Evolutionary conservation across 2,329 filamentous ascomycete species (phyloP).

Genomic region (Aspergillus novoparasiticus): DNA sequence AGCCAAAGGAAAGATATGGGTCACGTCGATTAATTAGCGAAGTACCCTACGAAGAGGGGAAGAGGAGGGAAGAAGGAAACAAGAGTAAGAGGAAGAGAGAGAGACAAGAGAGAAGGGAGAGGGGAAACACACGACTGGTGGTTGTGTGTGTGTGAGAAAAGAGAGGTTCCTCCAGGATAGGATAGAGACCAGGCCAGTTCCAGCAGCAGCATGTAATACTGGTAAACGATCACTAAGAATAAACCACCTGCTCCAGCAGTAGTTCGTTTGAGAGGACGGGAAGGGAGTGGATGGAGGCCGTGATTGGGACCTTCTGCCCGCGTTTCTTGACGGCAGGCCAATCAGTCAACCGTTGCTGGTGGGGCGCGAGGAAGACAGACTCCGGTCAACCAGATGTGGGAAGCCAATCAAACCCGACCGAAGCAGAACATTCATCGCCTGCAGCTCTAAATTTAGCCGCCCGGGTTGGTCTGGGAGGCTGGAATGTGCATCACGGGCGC

Average conservation of each 20-base stretch:
- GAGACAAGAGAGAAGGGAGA: constrained; percentile 14
- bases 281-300: constrained; percentile 15
- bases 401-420: constrained; percentile 23
- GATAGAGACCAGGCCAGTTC: background rate
- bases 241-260: constrained; percentile 11
- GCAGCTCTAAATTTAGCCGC: constrained; percentile 45
- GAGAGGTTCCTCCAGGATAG: constrained; percentile 1
- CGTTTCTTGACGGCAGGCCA: constrained; percentile 20
- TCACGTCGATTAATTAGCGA: constrained; percentile 18
- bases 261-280: constrained; percentile 19
- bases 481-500: constrained; percentile 35
- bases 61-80: constrained; percentile 13
- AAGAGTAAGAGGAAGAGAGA: constrained; percentile 18
- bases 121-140: background rate
- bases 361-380: constrained; percentile 10
- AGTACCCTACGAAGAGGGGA: constrained; percentile 19
- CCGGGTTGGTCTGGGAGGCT: constrained; percentile 26
- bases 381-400: constrained; percentile 16
- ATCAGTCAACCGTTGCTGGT: constrained; percentile 9
- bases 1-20: constrained; percentile 14
- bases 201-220: constrained; percentile 8
- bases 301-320: constrained; percentile 24
- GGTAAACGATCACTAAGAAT: constrained; percentile 10
- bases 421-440: constrained; percentile 20
- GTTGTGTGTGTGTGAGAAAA: background rate